Evolutionary conservation across 331 rosid species (phyloP), one percentile per base, ranked within the genome.

Genomic region (Pyracantha coccinea): DNA sequence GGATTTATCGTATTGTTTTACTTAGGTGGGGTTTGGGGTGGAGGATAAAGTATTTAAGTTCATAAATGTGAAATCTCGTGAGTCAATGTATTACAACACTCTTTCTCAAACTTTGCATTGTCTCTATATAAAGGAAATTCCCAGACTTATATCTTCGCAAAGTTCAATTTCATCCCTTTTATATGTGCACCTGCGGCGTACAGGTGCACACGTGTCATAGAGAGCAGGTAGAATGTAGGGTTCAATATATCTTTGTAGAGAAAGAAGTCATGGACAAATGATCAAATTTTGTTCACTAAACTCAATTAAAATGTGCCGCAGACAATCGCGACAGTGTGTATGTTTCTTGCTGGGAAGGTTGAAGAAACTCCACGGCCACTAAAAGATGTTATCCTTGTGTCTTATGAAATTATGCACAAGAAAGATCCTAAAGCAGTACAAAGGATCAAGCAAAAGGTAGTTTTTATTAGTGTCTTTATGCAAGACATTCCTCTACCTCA

Each of bases 311-410:
- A 64, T 86, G 86, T 79, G 81, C 79, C 76, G 85, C 96, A 95
- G 99, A 95, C 47, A 41, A 41, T 41, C 15, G 47, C 47, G 15
- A 41, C 47, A 41, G 47, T 41, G 15, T 41, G 47, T 83, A 95
- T 95, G 99, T 95, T 95, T 87, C 97, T 95, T 63, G 98, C 98
- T 66, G 99, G 99, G 79, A 95, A 92, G 85, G 99, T 95, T 74
- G 99, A 95, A 86, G 99, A 95, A 88, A 90, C 96, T 70, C 99
- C 99, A 16, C 98, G 99, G 68, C 99, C 98, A 4, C 78, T 95
- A 61, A 92, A 92, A 81, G 98, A 92, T 84, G 98, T 95, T 47
- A 95, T 95, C 70, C 87, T 95, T 70, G 96, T 92, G 79, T 92
- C 99, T 5, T 95, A 95, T 35, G 99, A 95, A 85, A 92, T 92